Percentiles rank a stretch among this genome's conserved stretches.
phyloP scores from a whole-genome alignment of 1,139 yeast genomes.

The Yamadazyma pseudoaaseri region DNA sequence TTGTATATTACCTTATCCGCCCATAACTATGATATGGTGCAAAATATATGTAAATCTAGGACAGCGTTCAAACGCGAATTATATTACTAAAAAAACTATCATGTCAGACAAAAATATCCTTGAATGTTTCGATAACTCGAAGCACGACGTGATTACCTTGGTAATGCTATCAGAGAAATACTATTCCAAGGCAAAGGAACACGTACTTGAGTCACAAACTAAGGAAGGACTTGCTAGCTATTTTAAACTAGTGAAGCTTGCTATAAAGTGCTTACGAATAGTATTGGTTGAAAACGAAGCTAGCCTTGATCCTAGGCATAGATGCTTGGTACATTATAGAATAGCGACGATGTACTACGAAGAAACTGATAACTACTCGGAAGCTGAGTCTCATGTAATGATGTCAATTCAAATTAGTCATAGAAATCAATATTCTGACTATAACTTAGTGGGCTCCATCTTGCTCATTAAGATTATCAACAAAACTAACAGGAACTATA shows the following conservation, averaged over 20 bases:
- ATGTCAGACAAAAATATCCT: no score
- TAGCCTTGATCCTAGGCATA: constrained; percentile 27
- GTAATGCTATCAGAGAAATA: constrained; percentile 20
- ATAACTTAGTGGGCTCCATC: not conserved
- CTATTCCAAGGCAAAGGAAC: constrained; percentile 24
- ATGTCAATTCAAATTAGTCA: constrained; percentile 36
- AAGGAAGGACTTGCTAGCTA: constrained; percentile 25
- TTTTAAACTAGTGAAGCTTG: constrained; percentile 32
- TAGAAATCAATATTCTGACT: constrained; percentile 14
- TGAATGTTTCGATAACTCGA: no score
- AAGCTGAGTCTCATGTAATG: constrained; percentile 41
- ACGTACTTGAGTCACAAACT: constrained; percentile 11
- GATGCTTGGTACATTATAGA: constrained; percentile 30
- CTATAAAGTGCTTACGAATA: constrained; percentile 38
- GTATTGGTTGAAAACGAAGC: constrained; percentile 26
- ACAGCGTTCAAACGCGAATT: no score
- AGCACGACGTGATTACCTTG: not conserved
- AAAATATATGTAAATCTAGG: no score
- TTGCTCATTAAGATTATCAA: constrained; percentile 3
- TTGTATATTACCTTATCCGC: not conserved
- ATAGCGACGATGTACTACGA: constrained; percentile 34
- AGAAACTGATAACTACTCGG: constrained; percentile 39
- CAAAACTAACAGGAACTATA: not conserved
- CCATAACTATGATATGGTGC: no score
- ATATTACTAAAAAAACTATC: no score